Percentiles rank a stretch among this genome's conserved stretches.
These are phyloP conservation scores for Geotrichum carabidarum DNA, from an alignment of 1,139 yeast species.

Conservation along the genomic window DNA sequence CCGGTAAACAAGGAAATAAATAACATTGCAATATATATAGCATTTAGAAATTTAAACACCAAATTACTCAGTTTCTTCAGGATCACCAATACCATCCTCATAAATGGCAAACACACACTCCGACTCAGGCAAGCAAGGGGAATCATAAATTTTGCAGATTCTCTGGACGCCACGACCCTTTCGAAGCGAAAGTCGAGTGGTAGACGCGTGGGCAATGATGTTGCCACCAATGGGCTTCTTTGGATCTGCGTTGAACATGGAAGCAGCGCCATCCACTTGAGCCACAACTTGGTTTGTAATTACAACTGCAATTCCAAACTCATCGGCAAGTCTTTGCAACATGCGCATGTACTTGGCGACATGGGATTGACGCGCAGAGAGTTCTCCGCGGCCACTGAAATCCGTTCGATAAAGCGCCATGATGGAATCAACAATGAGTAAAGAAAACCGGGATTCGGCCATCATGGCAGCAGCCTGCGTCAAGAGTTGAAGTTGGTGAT, in stretches of 20 bases:
- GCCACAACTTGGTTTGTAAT: slow-evolving; percentile 98
- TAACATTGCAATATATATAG: not conserved
- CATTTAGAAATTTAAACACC: not conserved
- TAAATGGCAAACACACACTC: slow-evolving; percentile 94
- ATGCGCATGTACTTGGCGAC: slow-evolving; percentile 91
- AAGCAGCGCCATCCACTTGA: slow-evolving; percentile 88
- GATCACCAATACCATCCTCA: slow-evolving; percentile 96
- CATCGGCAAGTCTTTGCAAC: slow-evolving; percentile 90
- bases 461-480: slow-evolving; percentile 93
- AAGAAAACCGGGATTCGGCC: slow-evolving; percentile 76
- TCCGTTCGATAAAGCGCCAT: slow-evolving; percentile 96
- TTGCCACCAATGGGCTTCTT: slow-evolving; percentile 99
- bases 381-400: slow-evolving; percentile 92
- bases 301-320: slow-evolving; percentile 97
- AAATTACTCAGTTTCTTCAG: slow-evolving; percentile 45
- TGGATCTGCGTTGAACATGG: slow-evolving; percentile 91
- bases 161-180: slow-evolving; percentile 91
- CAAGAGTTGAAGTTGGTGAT: slow-evolving; percentile 82
- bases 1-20: not conserved
- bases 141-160: slow-evolving; percentile 88
- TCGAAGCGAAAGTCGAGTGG: slow-evolving; percentile 82
- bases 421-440: slow-evolving; percentile 88
- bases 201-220: slow-evolving; percentile 93
- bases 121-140: slow-evolving; percentile 92
- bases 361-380: slow-evolving; percentile 90